phyloP scores from a whole-genome alignment of 768 basidiomycete species.

The Pleurotus eryngii region DNA sequence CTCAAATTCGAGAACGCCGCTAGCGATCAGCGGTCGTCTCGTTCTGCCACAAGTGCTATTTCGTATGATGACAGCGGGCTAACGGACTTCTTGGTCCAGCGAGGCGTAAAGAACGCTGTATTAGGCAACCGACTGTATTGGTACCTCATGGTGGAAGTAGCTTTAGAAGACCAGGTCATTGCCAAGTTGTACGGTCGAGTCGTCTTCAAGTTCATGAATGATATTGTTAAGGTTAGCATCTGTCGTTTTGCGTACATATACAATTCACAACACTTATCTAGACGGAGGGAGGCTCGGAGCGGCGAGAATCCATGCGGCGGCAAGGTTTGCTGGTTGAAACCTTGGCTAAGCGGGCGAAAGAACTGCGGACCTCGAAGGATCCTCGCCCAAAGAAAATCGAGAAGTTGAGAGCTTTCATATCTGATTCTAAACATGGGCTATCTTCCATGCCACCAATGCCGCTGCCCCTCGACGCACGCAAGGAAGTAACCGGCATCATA shows the following conservation, averaged over 20 bases:
- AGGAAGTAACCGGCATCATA: slow-evolving; percentile 82
- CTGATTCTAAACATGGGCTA: slow-evolving; percentile 85
- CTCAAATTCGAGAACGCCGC: slow-evolving; percentile 91
- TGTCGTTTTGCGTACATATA: not conserved
- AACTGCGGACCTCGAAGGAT: slow-evolving; percentile 88
- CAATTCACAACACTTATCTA: slow-evolving; percentile 19
- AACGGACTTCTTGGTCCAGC: slow-evolving; percentile 85
- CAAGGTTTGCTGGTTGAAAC: slow-evolving; percentile 89
- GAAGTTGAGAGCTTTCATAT: slow-evolving; percentile 80
- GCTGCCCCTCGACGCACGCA: slow-evolving; percentile 85
- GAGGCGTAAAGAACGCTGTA: slow-evolving; percentile 79
- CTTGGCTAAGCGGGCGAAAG: slow-evolving; percentile 81
- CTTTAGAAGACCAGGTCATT: slow-evolving; percentile 78
- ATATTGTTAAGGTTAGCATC: slow-evolving; percentile 72
- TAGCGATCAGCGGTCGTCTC: slow-evolving; percentile 72
- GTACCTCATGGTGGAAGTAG: slow-evolving; percentile 97
- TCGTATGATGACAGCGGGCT: slow-evolving; percentile 92
- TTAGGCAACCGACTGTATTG: slow-evolving; percentile 93
- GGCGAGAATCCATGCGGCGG: slow-evolving; percentile 84
- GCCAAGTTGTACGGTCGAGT: slow-evolving; percentile 94
- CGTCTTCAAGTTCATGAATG: slow-evolving; percentile 86
- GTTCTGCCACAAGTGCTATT: slow-evolving; percentile 68
- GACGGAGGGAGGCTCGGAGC: slow-evolving; percentile 74
- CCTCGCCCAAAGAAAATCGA: slow-evolving; percentile 97
- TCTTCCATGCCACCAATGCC: slow-evolving; percentile 76